Conservation (phyloP, 192 early-diverging fungal species). For the Podochytrium sp. region DNA sequence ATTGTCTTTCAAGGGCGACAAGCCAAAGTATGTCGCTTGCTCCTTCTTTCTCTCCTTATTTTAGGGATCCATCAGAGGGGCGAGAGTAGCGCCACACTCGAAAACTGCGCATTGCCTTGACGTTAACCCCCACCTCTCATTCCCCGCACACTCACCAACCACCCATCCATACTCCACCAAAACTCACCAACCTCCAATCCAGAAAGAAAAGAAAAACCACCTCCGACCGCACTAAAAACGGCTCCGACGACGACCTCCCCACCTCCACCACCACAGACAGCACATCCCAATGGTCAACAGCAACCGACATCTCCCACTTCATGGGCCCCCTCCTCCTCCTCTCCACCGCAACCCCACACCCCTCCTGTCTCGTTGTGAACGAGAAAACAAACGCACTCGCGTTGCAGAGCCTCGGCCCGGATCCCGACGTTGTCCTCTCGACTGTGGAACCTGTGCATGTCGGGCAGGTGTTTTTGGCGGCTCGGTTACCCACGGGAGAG, state of each 20-base stretch:
- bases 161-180: background rate
- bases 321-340: conserved; percentile 70
- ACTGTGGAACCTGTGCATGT: conserved; percentile 55
- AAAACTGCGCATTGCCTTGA: background rate
- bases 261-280: no score
- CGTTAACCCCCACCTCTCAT: background rate
- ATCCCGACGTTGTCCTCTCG: background rate
- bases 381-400: conserved; percentile 23
- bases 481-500: conserved; percentile 56
- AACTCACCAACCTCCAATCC: background rate
- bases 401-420: conserved; percentile 15
- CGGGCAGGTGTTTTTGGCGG: conserved; percentile 71
- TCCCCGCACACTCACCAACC: background rate
- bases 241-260: conserved; percentile 30
- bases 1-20: conserved; percentile 33
- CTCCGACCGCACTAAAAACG: conserved; percentile 46
- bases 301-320: conserved; percentile 64
- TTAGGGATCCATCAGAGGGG: no score
- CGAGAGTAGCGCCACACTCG: background rate
- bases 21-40: conserved; percentile 9
- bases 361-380: conserved; percentile 29
- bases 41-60: no score
- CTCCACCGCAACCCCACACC: conserved; percentile 41
- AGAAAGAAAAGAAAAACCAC: conserved; percentile 71
- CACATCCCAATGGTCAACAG: conserved; percentile 74